phyloP scores from a whole-genome alignment of 129 eudicot species.

The Gnaphalium uliginosum region DNA sequence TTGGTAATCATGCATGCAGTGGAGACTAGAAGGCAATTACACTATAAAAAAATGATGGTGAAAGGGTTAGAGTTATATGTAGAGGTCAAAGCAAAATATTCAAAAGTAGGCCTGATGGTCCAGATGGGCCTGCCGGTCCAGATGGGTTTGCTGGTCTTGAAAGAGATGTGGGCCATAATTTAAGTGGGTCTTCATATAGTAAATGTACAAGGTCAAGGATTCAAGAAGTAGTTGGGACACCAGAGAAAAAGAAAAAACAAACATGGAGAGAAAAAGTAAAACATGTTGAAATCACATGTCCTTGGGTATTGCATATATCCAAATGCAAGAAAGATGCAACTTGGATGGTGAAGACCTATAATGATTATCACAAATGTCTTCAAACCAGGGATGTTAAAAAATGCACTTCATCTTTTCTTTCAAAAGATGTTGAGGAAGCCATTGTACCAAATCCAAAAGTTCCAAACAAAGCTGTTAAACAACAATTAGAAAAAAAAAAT shows the following conservation, averaged over 20 bases:
- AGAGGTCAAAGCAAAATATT: no score
- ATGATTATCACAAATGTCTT: neutral
- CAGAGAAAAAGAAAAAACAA: neutral
- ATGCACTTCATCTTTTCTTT: neutral
- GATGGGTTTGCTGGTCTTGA: no score
- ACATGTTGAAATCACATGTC: neutral
- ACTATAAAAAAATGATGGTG: no score
- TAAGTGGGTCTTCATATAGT: neutral
- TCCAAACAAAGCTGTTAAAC: neutral
- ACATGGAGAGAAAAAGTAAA: no score
- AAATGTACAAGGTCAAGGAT: neutral
- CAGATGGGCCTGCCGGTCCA: no score
- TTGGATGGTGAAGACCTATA: neutral
- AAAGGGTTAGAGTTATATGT: no score
- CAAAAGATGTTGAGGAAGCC: neutral
- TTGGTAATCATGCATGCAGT: no score
- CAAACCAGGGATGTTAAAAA: neutral
- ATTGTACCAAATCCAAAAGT: neutral
- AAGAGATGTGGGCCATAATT: neutral
- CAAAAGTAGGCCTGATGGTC: no score
- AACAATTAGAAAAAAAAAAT: neutral
- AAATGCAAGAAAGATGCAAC: neutral
- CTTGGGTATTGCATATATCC: neutral
- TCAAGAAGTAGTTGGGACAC: neutral
- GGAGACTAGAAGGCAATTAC: no score